Percentiles rank a stretch among this genome's conserved stretches.
Evolutionary conservation across 768 basidiomycete genomes (phyloP).

Genomic region (Leccinum longicurvipes): DNA sequence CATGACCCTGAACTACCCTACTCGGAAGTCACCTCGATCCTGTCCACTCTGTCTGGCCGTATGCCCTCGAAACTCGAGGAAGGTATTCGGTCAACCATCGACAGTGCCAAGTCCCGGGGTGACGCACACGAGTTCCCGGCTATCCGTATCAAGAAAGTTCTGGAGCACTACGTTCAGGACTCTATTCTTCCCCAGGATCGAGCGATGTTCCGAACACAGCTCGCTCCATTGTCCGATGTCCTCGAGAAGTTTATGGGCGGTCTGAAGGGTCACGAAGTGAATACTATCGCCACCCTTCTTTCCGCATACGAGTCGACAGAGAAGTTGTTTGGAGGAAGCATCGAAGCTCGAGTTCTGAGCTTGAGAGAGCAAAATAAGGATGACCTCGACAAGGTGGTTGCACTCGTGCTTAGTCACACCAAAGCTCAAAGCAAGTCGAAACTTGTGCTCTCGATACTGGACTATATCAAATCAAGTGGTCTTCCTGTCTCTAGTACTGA

Average conservation of each 20-base stretch:
- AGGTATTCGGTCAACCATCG: slow-evolving; percentile 72
- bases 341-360: slow-evolving; percentile 86
- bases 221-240: slow-evolving; percentile 67
- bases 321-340: slow-evolving; percentile 89
- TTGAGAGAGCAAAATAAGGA: slow-evolving; percentile 93
- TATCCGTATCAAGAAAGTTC: slow-evolving; percentile 74
- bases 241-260: slow-evolving; percentile 80
- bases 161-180: slow-evolving; percentile 83
- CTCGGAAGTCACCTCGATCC: slow-evolving; percentile 76
- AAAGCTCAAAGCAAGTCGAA: slow-evolving; percentile 92
- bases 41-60: slow-evolving; percentile 88
- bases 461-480: slow-evolving; percentile 82
- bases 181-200: slow-evolving; percentile 78
- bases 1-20: slow-evolving; percentile 86
- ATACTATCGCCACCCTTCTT: slow-evolving; percentile 72
- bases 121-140: slow-evolving; percentile 88
- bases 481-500: slow-evolving; percentile 76
- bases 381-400: slow-evolving; percentile 82
- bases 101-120: slow-evolving; percentile 68
- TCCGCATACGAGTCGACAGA: slow-evolving; percentile 82
- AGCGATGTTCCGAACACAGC: slow-evolving; percentile 70
- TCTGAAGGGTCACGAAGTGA: slow-evolving; percentile 81
- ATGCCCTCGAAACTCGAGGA: slow-evolving; percentile 93
- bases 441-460: slow-evolving; percentile 80
- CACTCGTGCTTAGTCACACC: slow-evolving; percentile 90